Base-by-base conservation (phyloP, 1,284 basidiomycete genomes). In the Cerrena zonata region DNA sequence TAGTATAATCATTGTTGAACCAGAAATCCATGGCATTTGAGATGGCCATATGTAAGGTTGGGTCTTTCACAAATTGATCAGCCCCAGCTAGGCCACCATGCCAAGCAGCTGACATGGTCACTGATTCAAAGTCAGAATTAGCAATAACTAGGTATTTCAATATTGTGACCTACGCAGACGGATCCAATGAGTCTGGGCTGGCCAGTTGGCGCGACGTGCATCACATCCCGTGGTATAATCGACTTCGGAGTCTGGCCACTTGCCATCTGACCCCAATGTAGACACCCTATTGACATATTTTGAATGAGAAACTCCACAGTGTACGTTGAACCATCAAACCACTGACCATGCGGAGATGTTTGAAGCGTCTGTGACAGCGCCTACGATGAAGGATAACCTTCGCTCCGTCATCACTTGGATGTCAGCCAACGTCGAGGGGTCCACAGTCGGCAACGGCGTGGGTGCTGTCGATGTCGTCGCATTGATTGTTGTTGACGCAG, bases 201-300 rank as follows among this genome's bases (percentile, higher is more conserved):
- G 83, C 84, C 84, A 86, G 58, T 82, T 85, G 5, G 82, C 81
- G 13, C 74, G 70, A 54, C 71, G 78, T 5, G 79, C 82, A 38
- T 58, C 58, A 58, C 84, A 86, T 2, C 82, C 83, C 5, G 75
- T 65, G 0, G 76, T 73, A 55, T 84, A 84, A 60, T 84, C 67
- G 12, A 85, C 69, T 47, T 79, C 67, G 3, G 67, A 65, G 46
- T 68, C 76, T 0, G 78, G 71, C 81, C 82, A 84, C 58, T 73
- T 75, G 7, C 81, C 82, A 55, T 79, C 64, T 3, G 68, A 27
- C 5, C 66, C 71, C 13, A 80, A 66, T 10, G 72, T 68, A 10
- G 66, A 61, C 21, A 77, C 50, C 78, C 78, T 80, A 30, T 11
- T 2, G 44, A 27, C 34, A 11, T 15, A 18, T 7, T 44, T 18